Base-by-base conservation (phyloP, 176 grass and related monocot genomes). In the Rhipidocladum racemiflorum region DNA sequence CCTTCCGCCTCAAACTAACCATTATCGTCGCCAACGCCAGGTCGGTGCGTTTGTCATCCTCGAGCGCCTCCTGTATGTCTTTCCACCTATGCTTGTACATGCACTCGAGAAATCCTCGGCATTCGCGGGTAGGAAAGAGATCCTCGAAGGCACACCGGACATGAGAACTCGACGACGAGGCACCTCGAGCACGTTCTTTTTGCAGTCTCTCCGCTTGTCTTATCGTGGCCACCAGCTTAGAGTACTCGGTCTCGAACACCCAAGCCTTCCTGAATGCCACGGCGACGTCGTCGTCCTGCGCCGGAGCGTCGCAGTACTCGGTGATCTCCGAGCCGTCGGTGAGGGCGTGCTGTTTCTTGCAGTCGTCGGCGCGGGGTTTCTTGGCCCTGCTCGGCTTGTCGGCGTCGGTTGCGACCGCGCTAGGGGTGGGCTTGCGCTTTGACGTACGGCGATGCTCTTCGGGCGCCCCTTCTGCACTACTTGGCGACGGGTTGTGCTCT, bases 201-300 rank as follows among this genome's bases (percentile, higher is more conserved):
- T 24, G 46, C 0, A 83, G 64, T 46, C 44, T 35, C 9, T 29
- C 11, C 38, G 27, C 53, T n/a, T 78, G 70, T 7, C 11, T 35
- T 3, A 21, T 27, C 6, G 77, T 68, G 25, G 21, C 50, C 9
- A 49, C 77, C 70, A 87, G 77, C 6, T 68, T 56, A 10, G 21
- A 11, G 70, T 81, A 87, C 11, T 40, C 8, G 21, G 61, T 61
- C n/a, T 68, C 70, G 29, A 87, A 75, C 61, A 61, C 62, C 70
- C 61, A 75, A 0, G 30, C 2, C 70, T 59, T 7, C 61, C 16
- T 18, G 48, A 50, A 50, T 16, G 5, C 48, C 16, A 50, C 4
- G 16, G 18, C 48, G 48, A 6, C 48, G 15, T 49, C 4, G 48
- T 50, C 48, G 48, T 50, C 48, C 16, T 50, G 48, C 16, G 15